phyloP scores from a whole-genome alignment of 768 basidiomycete species.

The Leucocoprinus sp. region DNA sequence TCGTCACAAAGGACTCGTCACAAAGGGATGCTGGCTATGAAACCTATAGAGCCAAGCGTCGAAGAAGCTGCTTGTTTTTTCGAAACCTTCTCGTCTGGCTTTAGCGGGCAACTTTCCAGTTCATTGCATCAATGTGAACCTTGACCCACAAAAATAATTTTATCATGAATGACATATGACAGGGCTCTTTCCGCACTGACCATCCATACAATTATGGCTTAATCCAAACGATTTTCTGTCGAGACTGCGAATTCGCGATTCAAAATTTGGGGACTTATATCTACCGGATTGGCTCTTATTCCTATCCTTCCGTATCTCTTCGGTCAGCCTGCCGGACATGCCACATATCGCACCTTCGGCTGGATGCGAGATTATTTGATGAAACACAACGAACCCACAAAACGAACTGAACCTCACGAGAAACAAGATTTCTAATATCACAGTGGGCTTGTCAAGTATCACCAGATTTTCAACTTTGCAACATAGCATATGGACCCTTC shows the following conservation, averaged over 20 bases:
- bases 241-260: slow-evolving; percentile 49
- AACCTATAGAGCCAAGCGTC: slow-evolving; percentile 66
- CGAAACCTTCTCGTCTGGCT: slow-evolving; percentile 60
- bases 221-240: slow-evolving; percentile 60
- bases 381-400: slow-evolving; percentile 22
- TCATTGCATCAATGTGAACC: slow-evolving; percentile 71
- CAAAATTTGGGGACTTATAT: slow-evolving; percentile 69
- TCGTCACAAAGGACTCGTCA: too few species aligned
- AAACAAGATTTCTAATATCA: slow-evolving; percentile 23
- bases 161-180: slow-evolving; percentile 10
- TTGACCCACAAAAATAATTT: slow-evolving; percentile 9
- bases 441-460: not conserved
- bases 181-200: slow-evolving; percentile 83
- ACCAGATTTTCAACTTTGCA: too few species aligned
- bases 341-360: slow-evolving; percentile 58
- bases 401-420: slow-evolving; percentile 5
- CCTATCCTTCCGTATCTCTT: slow-evolving; percentile 70
- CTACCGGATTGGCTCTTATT: slow-evolving; percentile 65
- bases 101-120: slow-evolving; percentile 76
- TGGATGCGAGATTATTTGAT: slow-evolving; percentile 57
- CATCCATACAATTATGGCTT: slow-evolving; percentile 74
- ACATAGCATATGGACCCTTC: not conserved
- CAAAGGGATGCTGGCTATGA: slow-evolving; percentile 70
- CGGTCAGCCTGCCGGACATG: slow-evolving; percentile 73
- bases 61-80: slow-evolving; percentile 64